Percentiles rank a stretch among this genome's conserved stretches.
Evolutionary conservation across 1,284 basidiomycete genomes (phyloP).

Genomic region (Pseudozyma tsukubaensis): DNA sequence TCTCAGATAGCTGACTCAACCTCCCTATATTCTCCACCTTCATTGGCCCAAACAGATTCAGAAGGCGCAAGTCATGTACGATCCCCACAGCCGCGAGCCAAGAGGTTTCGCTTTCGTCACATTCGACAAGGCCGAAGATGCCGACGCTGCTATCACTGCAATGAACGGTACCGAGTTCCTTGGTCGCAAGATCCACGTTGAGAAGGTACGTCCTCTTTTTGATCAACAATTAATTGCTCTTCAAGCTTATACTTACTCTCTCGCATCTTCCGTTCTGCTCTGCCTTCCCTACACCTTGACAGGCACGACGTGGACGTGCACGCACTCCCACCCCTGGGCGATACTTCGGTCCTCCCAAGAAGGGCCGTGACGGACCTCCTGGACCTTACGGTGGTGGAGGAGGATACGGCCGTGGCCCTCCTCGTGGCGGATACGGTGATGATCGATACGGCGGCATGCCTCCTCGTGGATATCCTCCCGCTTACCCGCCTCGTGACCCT

Average conservation of each 20-base stretch:
- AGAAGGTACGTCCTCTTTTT: constrained; percentile 73
- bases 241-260: not conserved
- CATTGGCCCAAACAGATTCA: constrained; percentile 68
- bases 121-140: constrained; percentile 87
- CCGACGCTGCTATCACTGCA: constrained; percentile 85
- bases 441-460: constrained; percentile 79
- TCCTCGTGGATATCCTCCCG: constrained; percentile 72
- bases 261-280: not conserved
- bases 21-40: not conserved
- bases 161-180: constrained; percentile 84
- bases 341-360: constrained; percentile 91
- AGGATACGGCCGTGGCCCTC: constrained; percentile 37
- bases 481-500: constrained; percentile 62
- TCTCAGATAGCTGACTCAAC: constrained; percentile 5
- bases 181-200: constrained; percentile 86
- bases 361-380: constrained; percentile 71
- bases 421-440: constrained; percentile 45
- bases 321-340: constrained; percentile 93
- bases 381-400: constrained; percentile 48
- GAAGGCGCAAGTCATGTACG: constrained; percentile 92
- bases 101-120: constrained; percentile 98
- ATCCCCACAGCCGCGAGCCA: constrained; percentile 94
- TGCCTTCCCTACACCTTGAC: not conserved
- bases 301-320: constrained; percentile 88
- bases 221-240: not conserved